Percentiles rank a stretch among this genome's conserved stretches.
phyloP scores from a whole-genome alignment of 2,329 filamentous ascomycete genomes.

The Zarea fungicola region DNA sequence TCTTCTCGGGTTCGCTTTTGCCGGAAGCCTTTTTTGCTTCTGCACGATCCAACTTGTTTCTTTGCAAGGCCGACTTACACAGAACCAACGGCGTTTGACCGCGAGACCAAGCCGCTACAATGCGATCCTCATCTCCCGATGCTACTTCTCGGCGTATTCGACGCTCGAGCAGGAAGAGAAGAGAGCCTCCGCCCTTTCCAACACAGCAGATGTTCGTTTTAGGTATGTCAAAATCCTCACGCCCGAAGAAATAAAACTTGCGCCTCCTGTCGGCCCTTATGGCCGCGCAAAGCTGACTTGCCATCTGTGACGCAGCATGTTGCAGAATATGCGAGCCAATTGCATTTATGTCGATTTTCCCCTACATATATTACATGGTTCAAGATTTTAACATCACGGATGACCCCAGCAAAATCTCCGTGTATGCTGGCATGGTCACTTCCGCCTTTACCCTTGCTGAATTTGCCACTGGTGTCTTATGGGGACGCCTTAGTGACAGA shows the following conservation, averaged over 20 bases:
- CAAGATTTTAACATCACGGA: constrained; percentile 82
- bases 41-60: neutral
- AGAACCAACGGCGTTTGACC: constrained; percentile 4
- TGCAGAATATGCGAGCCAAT: constrained; percentile 98
- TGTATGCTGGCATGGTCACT: constrained; percentile 94
- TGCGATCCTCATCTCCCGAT: constrained; percentile 22
- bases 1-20: neutral
- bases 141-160: constrained; percentile 19
- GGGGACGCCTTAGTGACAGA: constrained; percentile 87
- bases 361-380: constrained; percentile 98
- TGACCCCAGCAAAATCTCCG: constrained; percentile 72
- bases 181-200: constrained; percentile 31
- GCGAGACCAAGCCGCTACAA: constrained; percentile 20
- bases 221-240: constrained; percentile 31
- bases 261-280: neutral
- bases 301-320: constrained; percentile 53
- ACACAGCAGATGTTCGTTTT: constrained; percentile 47
- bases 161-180: constrained; percentile 17
- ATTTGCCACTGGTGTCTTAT: constrained; percentile 86
- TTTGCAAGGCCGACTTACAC: constrained; percentile 11
- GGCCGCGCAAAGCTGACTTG: constrained; percentile 7
- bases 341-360: constrained; percentile 99
- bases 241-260: neutral
- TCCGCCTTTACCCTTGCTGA: constrained; percentile 95
- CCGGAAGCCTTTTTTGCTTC: neutral